Conservation (phyloP, 257 asterid species). For the Ehretia macrophylla region DNA sequence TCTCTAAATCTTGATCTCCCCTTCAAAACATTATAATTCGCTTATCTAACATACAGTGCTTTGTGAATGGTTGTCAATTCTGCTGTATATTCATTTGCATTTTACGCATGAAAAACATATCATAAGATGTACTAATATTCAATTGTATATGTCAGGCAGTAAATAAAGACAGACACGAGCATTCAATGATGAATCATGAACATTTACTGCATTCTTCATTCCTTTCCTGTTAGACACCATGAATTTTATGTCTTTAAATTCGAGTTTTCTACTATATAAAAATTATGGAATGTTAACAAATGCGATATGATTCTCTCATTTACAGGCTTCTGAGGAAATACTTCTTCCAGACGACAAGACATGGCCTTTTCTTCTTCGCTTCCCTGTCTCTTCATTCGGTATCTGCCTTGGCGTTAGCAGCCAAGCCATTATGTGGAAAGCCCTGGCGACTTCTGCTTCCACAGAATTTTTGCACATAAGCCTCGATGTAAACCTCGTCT, state of each 20-base stretch:
- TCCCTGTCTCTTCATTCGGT: slow-evolving; percentile 71
- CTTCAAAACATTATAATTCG: too few species aligned
- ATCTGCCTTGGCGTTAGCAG: slow-evolving; percentile 85
- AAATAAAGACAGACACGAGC: too few species aligned
- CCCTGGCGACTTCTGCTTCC: slow-evolving; percentile 53
- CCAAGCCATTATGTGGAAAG: slow-evolving; percentile 94
- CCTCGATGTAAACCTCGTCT: slow-evolving; percentile 43
- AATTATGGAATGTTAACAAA: neutral
- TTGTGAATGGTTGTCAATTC: too few species aligned
- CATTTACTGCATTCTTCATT: too few species aligned
- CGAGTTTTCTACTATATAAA: neutral
- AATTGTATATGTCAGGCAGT: too few species aligned
- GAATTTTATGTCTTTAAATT: slow-evolving; percentile 63
- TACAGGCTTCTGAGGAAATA: slow-evolving; percentile 62
- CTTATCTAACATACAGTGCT: too few species aligned
- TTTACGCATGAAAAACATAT: too few species aligned
- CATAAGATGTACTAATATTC: neutral
- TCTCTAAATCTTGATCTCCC: too few species aligned
- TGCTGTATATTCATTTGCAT: too few species aligned
- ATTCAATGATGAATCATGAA: too few species aligned
- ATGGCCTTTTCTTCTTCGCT: slow-evolving; percentile 94
- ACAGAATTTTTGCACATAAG: slow-evolving; percentile 54
- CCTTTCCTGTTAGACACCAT: too few species aligned
- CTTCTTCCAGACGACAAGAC: slow-evolving; percentile 66
- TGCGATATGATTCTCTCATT: slow-evolving; percentile 1